These are phyloP conservation scores for Smittium mucronatum DNA, from an alignment of 371 early-diverging fungal genomes.

Conservation along the genomic window DNA sequence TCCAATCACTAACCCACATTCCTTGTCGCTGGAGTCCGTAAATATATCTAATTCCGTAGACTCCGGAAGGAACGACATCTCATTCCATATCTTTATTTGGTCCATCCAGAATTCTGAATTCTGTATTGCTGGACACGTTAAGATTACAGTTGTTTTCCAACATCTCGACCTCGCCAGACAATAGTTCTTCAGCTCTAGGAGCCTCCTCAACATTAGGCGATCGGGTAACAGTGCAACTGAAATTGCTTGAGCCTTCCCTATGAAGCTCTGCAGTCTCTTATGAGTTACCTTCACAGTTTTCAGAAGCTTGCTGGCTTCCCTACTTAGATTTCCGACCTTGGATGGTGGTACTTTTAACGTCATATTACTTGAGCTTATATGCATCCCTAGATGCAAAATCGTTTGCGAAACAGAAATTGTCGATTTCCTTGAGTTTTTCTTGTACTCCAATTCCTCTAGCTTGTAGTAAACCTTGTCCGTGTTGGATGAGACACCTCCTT, in stretches of 20 bases:
- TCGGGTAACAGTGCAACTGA: background rate
- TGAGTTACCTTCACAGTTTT: background rate
- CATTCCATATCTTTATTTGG: background rate
- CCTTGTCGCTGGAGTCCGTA: background rate
- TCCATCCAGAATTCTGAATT: no score
- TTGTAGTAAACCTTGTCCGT: background rate
- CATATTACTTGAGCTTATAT: background rate
- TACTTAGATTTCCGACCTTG: background rate
- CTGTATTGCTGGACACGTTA: no score
- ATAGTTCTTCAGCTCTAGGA: background rate
- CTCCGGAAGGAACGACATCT: background rate
- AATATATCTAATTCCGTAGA: background rate
- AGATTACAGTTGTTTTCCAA: no score
- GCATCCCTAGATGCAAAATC: background rate
- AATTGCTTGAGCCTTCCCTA: constrained; percentile 7
- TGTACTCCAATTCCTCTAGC: background rate
- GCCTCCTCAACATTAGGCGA: background rate
- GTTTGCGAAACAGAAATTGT: constrained; percentile 2
- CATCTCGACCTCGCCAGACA: no score
- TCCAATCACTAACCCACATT: background rate
- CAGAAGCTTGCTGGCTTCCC: background rate
- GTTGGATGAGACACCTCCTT: background rate
- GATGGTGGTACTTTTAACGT: background rate
- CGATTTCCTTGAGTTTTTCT: constrained; percentile 20
- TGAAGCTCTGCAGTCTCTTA: background rate